phyloP scores from a whole-genome alignment of 2,329 filamentous ascomycete species.

The Thelonectria rubi region DNA sequence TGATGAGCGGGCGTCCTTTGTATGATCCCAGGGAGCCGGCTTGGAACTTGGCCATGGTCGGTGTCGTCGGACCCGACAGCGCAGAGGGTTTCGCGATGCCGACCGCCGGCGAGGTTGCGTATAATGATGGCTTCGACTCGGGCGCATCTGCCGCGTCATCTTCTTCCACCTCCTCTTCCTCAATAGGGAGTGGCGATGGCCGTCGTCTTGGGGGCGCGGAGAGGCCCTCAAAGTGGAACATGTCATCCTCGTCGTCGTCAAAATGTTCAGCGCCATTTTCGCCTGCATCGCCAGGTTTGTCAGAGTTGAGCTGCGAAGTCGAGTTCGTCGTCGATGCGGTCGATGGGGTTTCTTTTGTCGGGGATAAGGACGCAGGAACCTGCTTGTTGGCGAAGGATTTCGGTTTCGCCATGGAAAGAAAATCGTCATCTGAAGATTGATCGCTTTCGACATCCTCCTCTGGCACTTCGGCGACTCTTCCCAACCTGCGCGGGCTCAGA shows the following conservation, averaged over 20 bases:
- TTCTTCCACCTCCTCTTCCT: constrained; percentile 48
- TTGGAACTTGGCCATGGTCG: constrained; percentile 47
- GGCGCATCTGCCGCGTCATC: constrained; percentile 42
- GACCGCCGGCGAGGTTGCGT: constrained; percentile 57
- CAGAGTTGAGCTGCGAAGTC: constrained; percentile 10
- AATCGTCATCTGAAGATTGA: constrained; percentile 53
- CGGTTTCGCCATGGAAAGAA: constrained; percentile 52
- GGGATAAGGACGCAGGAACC: constrained; percentile 27
- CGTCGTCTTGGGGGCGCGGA: constrained; percentile 43
- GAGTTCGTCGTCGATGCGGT: constrained; percentile 11
- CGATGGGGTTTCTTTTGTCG: constrained; percentile 24
- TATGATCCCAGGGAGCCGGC: constrained; percentile 62
- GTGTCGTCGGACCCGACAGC: constrained; percentile 43
- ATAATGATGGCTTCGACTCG: constrained; percentile 43
- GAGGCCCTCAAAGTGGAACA: constrained; percentile 58
- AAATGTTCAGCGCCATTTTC: constrained; percentile 16
- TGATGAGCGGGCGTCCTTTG: constrained; percentile 61
- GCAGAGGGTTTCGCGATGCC: constrained; percentile 47
- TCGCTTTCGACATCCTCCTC: constrained; percentile 41
- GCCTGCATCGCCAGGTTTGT: constrained; percentile 2
- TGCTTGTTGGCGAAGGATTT: constrained; percentile 45
- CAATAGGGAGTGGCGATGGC: constrained; percentile 38
- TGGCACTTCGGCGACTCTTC: constrained; percentile 42
- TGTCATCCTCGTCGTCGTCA: constrained; percentile 48
- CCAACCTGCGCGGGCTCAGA: constrained; percentile 30